Evolutionary conservation across 2,329 filamentous ascomycete species (phyloP), one percentile per base, ranked within the genome.

Genomic region (Cordyceps pruinosa): DNA sequence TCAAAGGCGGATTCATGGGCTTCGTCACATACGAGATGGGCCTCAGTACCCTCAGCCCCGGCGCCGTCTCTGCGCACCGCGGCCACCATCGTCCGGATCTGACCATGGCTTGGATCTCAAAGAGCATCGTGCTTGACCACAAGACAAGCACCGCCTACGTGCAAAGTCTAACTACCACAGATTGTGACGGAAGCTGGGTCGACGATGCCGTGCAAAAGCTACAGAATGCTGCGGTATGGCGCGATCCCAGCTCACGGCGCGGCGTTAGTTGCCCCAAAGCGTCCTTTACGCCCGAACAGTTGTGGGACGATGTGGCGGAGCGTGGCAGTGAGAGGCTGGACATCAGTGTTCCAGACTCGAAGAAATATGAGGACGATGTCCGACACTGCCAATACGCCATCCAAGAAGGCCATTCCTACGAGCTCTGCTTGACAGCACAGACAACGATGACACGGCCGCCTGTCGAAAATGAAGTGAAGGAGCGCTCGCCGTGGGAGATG

Each of bases 11-110:
- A 0, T 85, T 96, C 59, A 83, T 96, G 72, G 91, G 91, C 0
- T 95, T 87, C 65, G 80, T 90, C 51, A 90, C 89, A 0, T 96
- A 96, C 60, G 91, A 96, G 69, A 83, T 91, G 67, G 89, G 90
- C 0, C 74, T 95, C 1, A 64, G 69, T 28, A 68, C 68, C 0
- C 60, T 73, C 5, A 70, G 68, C 39, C 64, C 67, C 5, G 66
- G 65, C 0, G 60, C 66, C 26, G 63, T 71, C 0, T 57, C 67
- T 0, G 60, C 58, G 1, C 52, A 64, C 4, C 62, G 70, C 12
- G 66, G 66, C 2, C 72, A 78, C 56, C 64, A 70, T 37, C 75
- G 81, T 12, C 86, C 89, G 0, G 90, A 95, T 68, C 74, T 93
- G 23, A 88, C 84, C 66, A 83, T 95, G 59, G 79, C 84, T 1